Evolutionary conservation across 192 early-diverging fungal species (phyloP), one percentile per base, ranked within the genome.

Genomic region (Mortierella alpina): DNA sequence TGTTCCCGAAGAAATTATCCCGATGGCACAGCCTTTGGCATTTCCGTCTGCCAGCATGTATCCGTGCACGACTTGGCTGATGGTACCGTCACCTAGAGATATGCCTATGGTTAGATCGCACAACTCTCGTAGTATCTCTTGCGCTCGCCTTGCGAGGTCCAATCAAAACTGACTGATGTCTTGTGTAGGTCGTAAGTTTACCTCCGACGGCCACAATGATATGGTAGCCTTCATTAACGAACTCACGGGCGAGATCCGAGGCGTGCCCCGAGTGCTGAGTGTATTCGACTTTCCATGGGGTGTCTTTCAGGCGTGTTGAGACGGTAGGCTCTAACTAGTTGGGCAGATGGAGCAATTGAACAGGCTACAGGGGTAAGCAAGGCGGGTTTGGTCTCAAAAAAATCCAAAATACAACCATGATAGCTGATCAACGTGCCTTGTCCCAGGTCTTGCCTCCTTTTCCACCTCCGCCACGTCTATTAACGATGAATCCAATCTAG

Each of bases 401-500:
- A 1, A 57, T 22, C 5, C 1, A 66, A 1, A 54, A 54, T 4
- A 39, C 2, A 1, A 39, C 18, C 48, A 22, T 63, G 9, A 22
- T 59, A 48, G 60, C 11, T 45, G 31, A 56, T 44, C 46, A 39
- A 63, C 63, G 70, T 78, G 56, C 75, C 75, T 66, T 70, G 56
- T 78, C 75, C 75, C 75, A 78, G 3, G 45, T 59, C 14, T 44
- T 65, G 46, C 75, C 68, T 46, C 75, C 75, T 70, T 78, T 70
- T 10, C 75, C 75, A 40, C 75, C 75, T 14, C 75, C 75, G n/a
- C 75, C 75, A 20, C 67, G 62, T 59, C 75, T 78, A 56, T 78
- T 78, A 41, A 78, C 75, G 44, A 78, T 53, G n/a, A 78, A 78
- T 64, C 75, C 75, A 31, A 78, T 70, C 75, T 78, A 52, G 13